A percentile compares a stretch with the other conserved stretches of the same genome.
Evolutionary conservation across 768 basidiomycete species (phyloP).

Genomic region (Pluteus cervinus): DNA sequence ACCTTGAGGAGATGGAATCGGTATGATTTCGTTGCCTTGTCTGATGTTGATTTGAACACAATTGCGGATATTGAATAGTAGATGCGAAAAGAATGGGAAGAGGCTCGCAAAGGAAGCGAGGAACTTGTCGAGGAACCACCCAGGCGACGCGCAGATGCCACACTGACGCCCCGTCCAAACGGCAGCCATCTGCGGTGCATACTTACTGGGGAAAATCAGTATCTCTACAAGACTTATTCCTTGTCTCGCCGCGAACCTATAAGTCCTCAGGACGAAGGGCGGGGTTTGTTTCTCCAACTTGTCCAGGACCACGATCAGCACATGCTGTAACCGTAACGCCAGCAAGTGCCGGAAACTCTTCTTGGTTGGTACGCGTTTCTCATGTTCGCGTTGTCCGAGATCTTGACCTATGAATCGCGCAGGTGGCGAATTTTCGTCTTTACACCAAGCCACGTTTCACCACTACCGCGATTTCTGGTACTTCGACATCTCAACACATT

Average conservation of each 20-base stretch:
- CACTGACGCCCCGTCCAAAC: conserved; percentile 82
- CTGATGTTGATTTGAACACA: conserved; percentile 4
- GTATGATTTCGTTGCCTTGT: conserved; percentile 2
- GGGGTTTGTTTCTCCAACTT: conserved; percentile 76
- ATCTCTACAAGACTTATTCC: conserved; percentile 89
- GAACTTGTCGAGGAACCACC: conserved; percentile 82
- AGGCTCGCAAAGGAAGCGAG: conserved; percentile 76
- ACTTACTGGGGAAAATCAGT: no score
- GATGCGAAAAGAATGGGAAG: conserved; percentile 82
- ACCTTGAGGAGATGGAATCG: conserved; percentile 71
- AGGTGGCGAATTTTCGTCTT: conserved; percentile 88
- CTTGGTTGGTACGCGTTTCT: conserved; percentile 54
- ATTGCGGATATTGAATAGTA: conserved; percentile 32
- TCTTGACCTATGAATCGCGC: conserved; percentile 7
- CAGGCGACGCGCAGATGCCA: conserved; percentile 68
- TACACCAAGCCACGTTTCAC: conserved; percentile 80
- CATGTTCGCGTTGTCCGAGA: conserved; percentile 5
- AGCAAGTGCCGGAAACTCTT: conserved; percentile 80
- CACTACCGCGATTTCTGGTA: no score
- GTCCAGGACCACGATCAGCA: conserved; percentile 84
- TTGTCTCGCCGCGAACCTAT: no score
- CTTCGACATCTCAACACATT: conserved; percentile 72
- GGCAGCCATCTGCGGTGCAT: conserved; percentile 82
- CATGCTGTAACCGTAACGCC: conserved; percentile 76
- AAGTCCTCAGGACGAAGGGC: conserved; percentile 96